Evolutionary conservation across 495 filamentous ascomycete species (phyloP).

Genomic region (Neurospora hispaniola): DNA sequence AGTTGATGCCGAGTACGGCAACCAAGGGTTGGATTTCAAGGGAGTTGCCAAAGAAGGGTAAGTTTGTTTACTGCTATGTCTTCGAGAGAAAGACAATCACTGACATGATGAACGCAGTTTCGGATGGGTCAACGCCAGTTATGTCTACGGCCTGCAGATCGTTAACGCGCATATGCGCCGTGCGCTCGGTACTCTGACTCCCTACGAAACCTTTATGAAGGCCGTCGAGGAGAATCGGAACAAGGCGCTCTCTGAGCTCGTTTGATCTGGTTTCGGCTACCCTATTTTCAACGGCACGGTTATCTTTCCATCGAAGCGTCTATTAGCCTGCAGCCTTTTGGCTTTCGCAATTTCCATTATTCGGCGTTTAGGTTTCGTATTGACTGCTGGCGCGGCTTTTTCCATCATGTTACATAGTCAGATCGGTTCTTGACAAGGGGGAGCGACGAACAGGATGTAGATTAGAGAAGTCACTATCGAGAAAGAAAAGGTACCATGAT

Average conservation of each 20-base stretch:
- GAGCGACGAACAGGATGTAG: neutral
- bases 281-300: neutral
- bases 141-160: constrained; percentile 77
- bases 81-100: constrained; percentile 13
- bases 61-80: constrained; percentile 25
- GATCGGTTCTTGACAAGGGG: neutral
- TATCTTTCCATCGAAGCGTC: neutral
- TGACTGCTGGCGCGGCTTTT: neutral
- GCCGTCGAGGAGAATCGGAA: constrained; percentile 36
- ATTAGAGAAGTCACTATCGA: neutral
- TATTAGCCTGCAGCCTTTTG: neutral
- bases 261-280: constrained; percentile 6
- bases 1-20: constrained; percentile 94
- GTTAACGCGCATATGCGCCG: constrained; percentile 75
- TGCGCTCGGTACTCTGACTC: constrained; percentile 72
- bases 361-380: neutral
- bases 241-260: constrained; percentile 31
- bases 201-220: constrained; percentile 63
- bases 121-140: constrained; percentile 97
- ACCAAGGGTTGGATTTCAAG: constrained; percentile 89
- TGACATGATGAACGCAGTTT: constrained; percentile 48
- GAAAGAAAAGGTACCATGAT: neutral
- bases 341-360: neutral
- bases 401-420: neutral
- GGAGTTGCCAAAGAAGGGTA: constrained; percentile 93